Evolutionary conservation across 2,329 filamentous ascomycete genomes (phyloP).

Genomic region (Penicillium olsonii): DNA sequence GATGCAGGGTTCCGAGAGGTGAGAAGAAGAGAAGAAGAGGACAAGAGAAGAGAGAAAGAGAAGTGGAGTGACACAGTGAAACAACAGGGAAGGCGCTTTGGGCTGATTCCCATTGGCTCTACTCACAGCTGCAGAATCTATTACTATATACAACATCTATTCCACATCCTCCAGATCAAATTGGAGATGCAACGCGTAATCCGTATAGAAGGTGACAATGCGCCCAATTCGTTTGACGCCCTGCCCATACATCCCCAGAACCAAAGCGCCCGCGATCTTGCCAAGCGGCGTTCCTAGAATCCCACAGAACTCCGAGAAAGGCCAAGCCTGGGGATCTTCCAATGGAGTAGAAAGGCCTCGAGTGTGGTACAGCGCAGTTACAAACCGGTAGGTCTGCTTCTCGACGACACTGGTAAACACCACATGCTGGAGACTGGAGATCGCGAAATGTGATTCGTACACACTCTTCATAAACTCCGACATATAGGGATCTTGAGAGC

Average conservation of each 20-base stretch:
- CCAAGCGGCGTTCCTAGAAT: slow-evolving; percentile 13
- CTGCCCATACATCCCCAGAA: slow-evolving; percentile 10
- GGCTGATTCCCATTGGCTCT: too few species aligned
- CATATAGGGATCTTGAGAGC: neutral
- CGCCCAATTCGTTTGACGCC: slow-evolving; percentile 8
- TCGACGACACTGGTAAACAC: neutral
- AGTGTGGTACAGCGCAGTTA: neutral
- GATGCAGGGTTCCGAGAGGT: neutral
- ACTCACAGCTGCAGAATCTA: too few species aligned
- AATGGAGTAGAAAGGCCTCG: neutral
- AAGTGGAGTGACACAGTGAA: neutral
- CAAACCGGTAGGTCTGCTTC: neutral
- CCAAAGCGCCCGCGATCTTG: slow-evolving; percentile 1
- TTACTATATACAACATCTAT: too few species aligned
- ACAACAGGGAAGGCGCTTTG: neutral
- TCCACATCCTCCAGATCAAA: slow-evolving; percentile 3
- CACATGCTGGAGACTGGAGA: neutral
- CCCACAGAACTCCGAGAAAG: slow-evolving; percentile 4
- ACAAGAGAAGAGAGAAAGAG: neutral
- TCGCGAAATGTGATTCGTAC: slow-evolving; percentile 1
- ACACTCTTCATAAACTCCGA: slow-evolving; percentile 3
- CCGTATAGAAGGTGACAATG: neutral
- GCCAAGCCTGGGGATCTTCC: slow-evolving; percentile 3
- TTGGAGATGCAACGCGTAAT: neutral
- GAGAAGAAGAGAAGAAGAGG: too few species aligned